Evolutionary conservation across 129 eudicot genomes (phyloP), one percentile per base, ranked within the genome.

Genomic region (Pulicaria dysenterica): DNA sequence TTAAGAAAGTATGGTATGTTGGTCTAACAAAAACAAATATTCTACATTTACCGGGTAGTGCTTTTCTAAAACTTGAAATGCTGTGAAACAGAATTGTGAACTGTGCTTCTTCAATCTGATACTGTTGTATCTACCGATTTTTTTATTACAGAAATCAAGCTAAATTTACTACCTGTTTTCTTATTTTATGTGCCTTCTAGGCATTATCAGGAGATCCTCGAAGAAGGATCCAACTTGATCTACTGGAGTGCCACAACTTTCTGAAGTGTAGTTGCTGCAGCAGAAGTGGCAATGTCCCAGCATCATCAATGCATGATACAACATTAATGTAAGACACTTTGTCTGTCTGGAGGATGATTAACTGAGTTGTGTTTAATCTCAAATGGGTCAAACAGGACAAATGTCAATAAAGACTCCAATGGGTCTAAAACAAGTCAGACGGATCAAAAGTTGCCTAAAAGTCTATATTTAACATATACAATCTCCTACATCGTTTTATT

Each of bases 191-290:
- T 54, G 59, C 72, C 75, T 64, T 34, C 46, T 68, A 93, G 98
- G 90, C 85, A 31, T 72, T 94, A 78, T 72, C 73, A 15, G 98
- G 98, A 76, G 96, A 90, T 69, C 96, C 96, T 55, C 78, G 98
- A 79, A 87, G 82, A 90, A 81, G 85, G 80, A 85, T 94, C 62
- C 96, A 94, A 75, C 87, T 88, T 74, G 98, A 94, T 80, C 88
- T 93, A 44, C 60, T 87, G 67, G 96, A 88, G 80, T 80, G 83
- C 72, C 79, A 76, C 57, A 94, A 69, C 70, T 80, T 85, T 74
- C 72, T 93, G 70, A 83, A 79, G 74, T 89, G 98, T 69, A 87
- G 84, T 68, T 93, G 98, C 81, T 93, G 98, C 87, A 74, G 80
- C 85, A 89, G 73, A 70, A 83, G 71, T 79, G 51, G 82, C 67